phyloP scores from a whole-genome alignment of 768 basidiomycete species.

The Arthromyces matolae region DNA sequence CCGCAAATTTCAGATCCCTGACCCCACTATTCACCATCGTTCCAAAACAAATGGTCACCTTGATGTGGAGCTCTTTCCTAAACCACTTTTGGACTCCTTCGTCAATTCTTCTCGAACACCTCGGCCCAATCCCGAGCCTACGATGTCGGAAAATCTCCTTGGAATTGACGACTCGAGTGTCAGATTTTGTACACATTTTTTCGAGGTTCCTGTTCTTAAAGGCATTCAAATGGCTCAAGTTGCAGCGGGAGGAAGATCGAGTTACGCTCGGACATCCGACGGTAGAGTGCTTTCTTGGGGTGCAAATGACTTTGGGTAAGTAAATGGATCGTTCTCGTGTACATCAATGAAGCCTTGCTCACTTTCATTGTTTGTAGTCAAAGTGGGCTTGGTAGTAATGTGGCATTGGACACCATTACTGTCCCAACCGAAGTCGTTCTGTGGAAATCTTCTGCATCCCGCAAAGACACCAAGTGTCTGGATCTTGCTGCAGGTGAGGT shows the following conservation, averaged over 20 bases:
- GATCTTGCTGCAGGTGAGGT: slow-evolving; percentile 59
- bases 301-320: slow-evolving; percentile 81
- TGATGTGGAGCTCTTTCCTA: slow-evolving; percentile 54
- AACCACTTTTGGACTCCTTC: slow-evolving; percentile 48
- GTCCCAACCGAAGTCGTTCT: slow-evolving; percentile 84
- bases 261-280: slow-evolving; percentile 61
- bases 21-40: slow-evolving; percentile 26
- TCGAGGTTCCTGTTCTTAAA: slow-evolving; percentile 71
- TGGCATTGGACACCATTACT: slow-evolving; percentile 64
- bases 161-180: slow-evolving; percentile 41
- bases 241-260: slow-evolving; percentile 67
- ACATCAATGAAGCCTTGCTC: neutral
- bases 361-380: slow-evolving; percentile 45
- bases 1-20: slow-evolving; percentile 53
- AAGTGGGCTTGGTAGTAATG: slow-evolving; percentile 68
- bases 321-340: slow-evolving; percentile 1
- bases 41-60: slow-evolving; percentile 30
- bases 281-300: slow-evolving; percentile 88
- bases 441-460: slow-evolving; percentile 49
- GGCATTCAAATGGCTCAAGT: slow-evolving; percentile 65
- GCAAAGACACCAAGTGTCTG: slow-evolving; percentile 56
- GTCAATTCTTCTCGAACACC: slow-evolving; percentile 40
- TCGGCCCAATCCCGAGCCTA: slow-evolving; percentile 26
- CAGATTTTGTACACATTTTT: slow-evolving; percentile 64
- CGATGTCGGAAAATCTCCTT: slow-evolving; percentile 29